Conservation (phyloP, 768 basidiomycete species). For the Macrocybe gigantea region DNA sequence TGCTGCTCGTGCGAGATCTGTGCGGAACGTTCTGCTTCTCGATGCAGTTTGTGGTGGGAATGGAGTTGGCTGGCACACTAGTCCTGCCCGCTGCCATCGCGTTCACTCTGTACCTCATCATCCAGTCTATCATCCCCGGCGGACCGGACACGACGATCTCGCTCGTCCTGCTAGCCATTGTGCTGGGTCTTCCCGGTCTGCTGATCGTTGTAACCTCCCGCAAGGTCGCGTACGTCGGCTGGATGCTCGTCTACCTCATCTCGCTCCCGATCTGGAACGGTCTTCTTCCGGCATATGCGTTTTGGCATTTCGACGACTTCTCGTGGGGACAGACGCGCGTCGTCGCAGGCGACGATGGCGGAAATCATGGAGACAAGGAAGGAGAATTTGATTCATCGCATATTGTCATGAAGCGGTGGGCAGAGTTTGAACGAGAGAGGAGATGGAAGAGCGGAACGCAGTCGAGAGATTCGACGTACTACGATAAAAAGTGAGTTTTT, state of each 20-base stretch:
- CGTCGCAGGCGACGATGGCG: constrained; percentile 65
- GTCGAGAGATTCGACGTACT: constrained; percentile 72
- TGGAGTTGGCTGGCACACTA: constrained; percentile 95
- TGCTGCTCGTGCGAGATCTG: constrained; percentile 92
- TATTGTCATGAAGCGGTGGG: constrained; percentile 99
- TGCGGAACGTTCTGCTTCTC: constrained; percentile 99
- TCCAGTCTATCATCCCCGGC: constrained; percentile 80
- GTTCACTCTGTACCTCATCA: constrained; percentile 92
- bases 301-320: constrained; percentile 99
- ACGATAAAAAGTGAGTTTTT: constrained; percentile 67
- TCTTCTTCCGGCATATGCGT: constrained; percentile 91
- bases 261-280: constrained; percentile 98
- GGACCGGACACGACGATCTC: constrained; percentile 80
- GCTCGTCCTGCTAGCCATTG: constrained; percentile 86
- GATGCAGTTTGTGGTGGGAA: constrained; percentile 98
- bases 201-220: constrained; percentile 95
- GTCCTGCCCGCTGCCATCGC: constrained; percentile 96
- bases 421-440: constrained; percentile 93
- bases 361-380: constrained; percentile 85
- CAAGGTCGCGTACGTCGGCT: constrained; percentile 91
- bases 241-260: constrained; percentile 93
- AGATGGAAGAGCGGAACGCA: constrained; percentile 86
- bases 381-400: constrained; percentile 95
- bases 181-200: constrained; percentile 93
- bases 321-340: constrained; percentile 95